A percentile compares a stretch with the other conserved stretches of the same genome.
phyloP scores from a whole-genome alignment of 345 rosid species.

The Erodium maritimum region DNA sequence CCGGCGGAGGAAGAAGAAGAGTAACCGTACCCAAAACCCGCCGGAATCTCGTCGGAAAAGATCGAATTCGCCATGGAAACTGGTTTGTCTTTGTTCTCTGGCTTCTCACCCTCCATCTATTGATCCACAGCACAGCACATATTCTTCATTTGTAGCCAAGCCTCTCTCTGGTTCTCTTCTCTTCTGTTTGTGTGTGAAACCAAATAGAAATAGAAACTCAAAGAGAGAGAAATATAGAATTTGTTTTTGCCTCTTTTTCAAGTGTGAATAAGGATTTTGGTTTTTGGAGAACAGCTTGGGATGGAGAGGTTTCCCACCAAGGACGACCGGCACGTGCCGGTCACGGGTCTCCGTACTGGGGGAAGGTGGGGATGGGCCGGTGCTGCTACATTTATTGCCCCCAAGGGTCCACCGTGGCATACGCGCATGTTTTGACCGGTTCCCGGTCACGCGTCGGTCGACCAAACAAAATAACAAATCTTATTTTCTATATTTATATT shows the following conservation, averaged over 20 bases:
- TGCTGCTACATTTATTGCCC: slow-evolving; percentile 42
- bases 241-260: slow-evolving; percentile 29
- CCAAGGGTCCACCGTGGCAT: slow-evolving; percentile 9
- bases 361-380: slow-evolving; percentile 26
- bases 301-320: slow-evolving; percentile 42
- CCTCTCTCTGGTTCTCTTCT: too few relatives aligned
- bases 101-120: slow-evolving; percentile 17
- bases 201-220: too few relatives aligned
- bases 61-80: slow-evolving; percentile 34
- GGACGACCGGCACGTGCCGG: slow-evolving; percentile 28
- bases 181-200: neutral
- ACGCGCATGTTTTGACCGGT: slow-evolving; percentile 34
- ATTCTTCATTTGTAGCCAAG: slow-evolving; percentile 10
- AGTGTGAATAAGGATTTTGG: slow-evolving; percentile 21
- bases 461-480: neutral
- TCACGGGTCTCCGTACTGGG: slow-evolving; percentile 19
- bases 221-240: slow-evolving; percentile 16
- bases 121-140: slow-evolving; percentile 19
- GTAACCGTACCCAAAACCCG: slow-evolving; percentile 10
- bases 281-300: slow-evolving; percentile 60
- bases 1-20: too few relatives aligned
- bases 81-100: slow-evolving; percentile 7
- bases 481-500: neutral
- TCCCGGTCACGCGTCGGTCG: neutral
- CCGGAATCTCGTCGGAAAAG: slow-evolving; percentile 31